Base-by-base conservation (phyloP, 768 basidiomycete species). In the Boletus reticulatus region DNA sequence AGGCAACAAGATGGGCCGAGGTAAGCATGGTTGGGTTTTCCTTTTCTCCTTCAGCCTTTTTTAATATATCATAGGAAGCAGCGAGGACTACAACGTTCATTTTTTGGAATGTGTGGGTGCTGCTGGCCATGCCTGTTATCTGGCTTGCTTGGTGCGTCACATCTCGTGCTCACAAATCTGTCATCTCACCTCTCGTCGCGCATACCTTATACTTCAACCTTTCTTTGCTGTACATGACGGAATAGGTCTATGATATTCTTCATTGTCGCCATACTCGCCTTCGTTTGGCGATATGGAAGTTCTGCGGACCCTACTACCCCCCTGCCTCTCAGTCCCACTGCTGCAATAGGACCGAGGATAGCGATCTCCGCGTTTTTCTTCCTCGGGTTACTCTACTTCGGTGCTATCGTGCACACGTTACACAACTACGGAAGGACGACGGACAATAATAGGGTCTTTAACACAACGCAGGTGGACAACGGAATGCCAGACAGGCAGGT, bases 1-100 rank as follows among this genome's bases (percentile, higher is more conserved):
- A 82, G 54, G 88, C 88, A 1, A 82, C 83, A 9, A 78, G 80
- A 53, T 91, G 87, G 85, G 86, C 87, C 12, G 83, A 88, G 71
- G 87, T 86, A 62, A 14, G 69, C n/a, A 11, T 42, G 22, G 34
- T 48, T 43, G 4, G 2, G 1, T 11, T 46, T 38, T 20, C 12
- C 4, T 4, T 9, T 31, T n/a, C 13, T 22, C 12, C 0, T 37
- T 55, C 19, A 50, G 4, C 14, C 4, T 6, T 11, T n/a, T 37
- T 42, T 36, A 10, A 12, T 9, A 7, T 12, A 19, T 16, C 4
- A 22, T 57, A 88, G 85, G 85, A 89, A 64, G 84, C 87, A 17
- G 77, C 80, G 50, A 74, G 69, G 62, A 73, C 77, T 2, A 76
- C 76, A 27, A 78, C 79, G 0, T 69, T 74, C 32, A 75, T 81